These are phyloP conservation scores for Irpex rosettiformis DNA, from an alignment of 1,284 basidiomycete species.

Conservation along the genomic window DNA sequence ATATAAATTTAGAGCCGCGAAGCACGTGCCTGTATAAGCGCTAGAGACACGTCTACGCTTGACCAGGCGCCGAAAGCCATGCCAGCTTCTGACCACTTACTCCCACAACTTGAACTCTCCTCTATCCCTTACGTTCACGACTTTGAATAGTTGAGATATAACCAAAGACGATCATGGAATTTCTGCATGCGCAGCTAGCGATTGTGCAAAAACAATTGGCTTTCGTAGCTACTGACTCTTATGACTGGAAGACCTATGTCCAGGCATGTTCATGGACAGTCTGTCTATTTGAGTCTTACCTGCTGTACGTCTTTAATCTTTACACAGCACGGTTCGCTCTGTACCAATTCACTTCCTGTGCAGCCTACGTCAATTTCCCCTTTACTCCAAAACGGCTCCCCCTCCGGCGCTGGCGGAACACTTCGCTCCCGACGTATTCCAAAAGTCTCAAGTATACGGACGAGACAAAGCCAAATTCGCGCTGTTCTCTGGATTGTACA, in stretches of 20 bases:
- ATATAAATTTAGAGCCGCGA: too few relatives aligned
- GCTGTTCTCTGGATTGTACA: conserved; percentile 70
- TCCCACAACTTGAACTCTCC: not conserved
- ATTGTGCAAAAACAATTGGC: conserved; percentile 46
- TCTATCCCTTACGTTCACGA: not conserved
- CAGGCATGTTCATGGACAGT: conserved; percentile 76
- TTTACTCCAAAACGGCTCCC: conserved; percentile 77
- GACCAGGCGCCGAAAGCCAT: not conserved
- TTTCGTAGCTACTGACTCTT: conserved; percentile 33
- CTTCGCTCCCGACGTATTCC: conserved; percentile 72
- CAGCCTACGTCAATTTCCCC: conserved; percentile 80
- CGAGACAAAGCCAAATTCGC: conserved; percentile 89
- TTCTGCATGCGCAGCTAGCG: conserved; percentile 39
- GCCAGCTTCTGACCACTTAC: not conserved
- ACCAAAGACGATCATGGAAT: conserved; percentile 19
- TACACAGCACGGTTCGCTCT: not conserved
- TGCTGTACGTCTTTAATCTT: conserved; percentile 50
- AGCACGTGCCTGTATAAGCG: too few relatives aligned
- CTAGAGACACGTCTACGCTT: too few relatives aligned
- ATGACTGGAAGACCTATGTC: conserved; percentile 35
- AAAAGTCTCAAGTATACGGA: conserved; percentile 90
- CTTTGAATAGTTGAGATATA: not conserved
- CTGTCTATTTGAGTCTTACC: conserved; percentile 81
- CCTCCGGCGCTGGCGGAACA: conserved; percentile 74
- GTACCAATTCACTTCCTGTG: not conserved